Conservation (phyloP, 2,329 filamentous ascomycete species). For the Coniochaeta hoffmannii region DNA sequence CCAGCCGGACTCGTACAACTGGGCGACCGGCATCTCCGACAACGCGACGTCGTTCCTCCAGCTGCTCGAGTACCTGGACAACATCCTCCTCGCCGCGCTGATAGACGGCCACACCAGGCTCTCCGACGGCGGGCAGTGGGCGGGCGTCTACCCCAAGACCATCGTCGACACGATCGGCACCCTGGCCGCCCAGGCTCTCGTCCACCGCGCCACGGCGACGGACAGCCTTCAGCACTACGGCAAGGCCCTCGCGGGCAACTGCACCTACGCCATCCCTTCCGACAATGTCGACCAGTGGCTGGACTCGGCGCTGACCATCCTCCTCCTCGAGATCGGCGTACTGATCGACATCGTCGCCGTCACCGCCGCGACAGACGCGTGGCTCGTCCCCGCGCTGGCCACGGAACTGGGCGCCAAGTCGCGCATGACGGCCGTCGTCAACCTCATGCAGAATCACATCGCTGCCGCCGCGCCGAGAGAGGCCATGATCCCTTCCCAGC, state of each 20-base stretch:
- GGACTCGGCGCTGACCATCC: slow-evolving; percentile 15
- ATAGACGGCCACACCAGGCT: slow-evolving; percentile 22
- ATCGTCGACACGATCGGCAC: slow-evolving; percentile 24
- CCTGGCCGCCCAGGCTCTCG: slow-evolving; percentile 25
- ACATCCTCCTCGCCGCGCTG: slow-evolving; percentile 23
- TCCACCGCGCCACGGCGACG: slow-evolving; percentile 25
- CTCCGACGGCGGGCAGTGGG: slow-evolving; percentile 19
- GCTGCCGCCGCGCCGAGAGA: slow-evolving; percentile 25
- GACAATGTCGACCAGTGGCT: slow-evolving; percentile 21
- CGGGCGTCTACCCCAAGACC: slow-evolving; percentile 21
- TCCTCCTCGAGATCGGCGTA: slow-evolving; percentile 23
- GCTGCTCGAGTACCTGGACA: slow-evolving; percentile 23
- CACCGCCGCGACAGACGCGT: slow-evolving; percentile 22
- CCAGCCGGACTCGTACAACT: slow-evolving; percentile 24
- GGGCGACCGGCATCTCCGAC: slow-evolving; percentile 20
- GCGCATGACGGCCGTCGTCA: slow-evolving; percentile 26
- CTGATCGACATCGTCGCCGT: slow-evolving; percentile 20
- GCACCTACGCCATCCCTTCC: slow-evolving; percentile 17
- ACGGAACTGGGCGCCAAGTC: slow-evolving; percentile 25
- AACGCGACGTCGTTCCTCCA: slow-evolving; percentile 18
- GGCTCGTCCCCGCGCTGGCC: slow-evolving; percentile 23
- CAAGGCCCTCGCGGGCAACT: slow-evolving; percentile 15
- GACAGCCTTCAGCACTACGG: slow-evolving; percentile 26
- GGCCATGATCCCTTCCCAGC: slow-evolving; percentile 19
- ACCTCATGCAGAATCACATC: slow-evolving; percentile 30